Percentiles rank a stretch among this genome's conserved stretches.
Evolutionary conservation across 371 early-diverging fungal genomes (phyloP).

Genomic region (Mucor plumbeus): DNA sequence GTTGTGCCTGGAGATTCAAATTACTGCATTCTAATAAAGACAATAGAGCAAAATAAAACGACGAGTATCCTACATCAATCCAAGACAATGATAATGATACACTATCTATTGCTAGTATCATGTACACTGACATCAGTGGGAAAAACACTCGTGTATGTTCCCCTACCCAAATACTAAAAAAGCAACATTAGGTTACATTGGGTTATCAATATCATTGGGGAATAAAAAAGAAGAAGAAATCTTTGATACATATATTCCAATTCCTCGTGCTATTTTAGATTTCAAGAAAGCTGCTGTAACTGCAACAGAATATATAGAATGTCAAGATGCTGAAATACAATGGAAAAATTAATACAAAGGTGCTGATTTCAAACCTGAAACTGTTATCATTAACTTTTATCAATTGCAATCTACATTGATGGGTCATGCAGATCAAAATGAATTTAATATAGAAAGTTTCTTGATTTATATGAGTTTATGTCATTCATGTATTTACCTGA

Average conservation of each 20-base stretch:
- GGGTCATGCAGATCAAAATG: constrained; percentile 90
- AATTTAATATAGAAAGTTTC: constrained; percentile 76
- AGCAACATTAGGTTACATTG: constrained; percentile 87
- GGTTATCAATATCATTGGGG: constrained; percentile 96
- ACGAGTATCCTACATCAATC: constrained; percentile 29
- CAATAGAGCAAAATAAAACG: neutral
- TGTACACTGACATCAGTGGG: constrained; percentile 37
- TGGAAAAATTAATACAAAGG: constrained; percentile 55
- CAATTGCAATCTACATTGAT: constrained; percentile 78
- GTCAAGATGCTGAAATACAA: neutral
- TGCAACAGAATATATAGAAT: constrained; percentile 54
- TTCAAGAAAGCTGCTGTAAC: constrained; percentile 59
- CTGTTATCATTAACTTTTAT: constrained; percentile 93
- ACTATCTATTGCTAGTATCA: constrained; percentile 4
- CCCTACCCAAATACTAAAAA: constrained; percentile 56
- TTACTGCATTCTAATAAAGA: constrained; percentile 17
- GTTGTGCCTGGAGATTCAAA: constrained; percentile 24
- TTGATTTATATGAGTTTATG: constrained; percentile 85
- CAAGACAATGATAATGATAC: constrained; percentile 9
- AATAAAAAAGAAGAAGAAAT: constrained; percentile 78
- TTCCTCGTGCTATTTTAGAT: constrained; percentile 55
- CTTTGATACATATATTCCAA: constrained; percentile 57
- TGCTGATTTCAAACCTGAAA: constrained; percentile 71
- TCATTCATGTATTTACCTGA: constrained; percentile 78
- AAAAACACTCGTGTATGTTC: constrained; percentile 37